Conservation (phyloP, 306 rosid genomes). For the Oemleria cerasiformis region DNA sequence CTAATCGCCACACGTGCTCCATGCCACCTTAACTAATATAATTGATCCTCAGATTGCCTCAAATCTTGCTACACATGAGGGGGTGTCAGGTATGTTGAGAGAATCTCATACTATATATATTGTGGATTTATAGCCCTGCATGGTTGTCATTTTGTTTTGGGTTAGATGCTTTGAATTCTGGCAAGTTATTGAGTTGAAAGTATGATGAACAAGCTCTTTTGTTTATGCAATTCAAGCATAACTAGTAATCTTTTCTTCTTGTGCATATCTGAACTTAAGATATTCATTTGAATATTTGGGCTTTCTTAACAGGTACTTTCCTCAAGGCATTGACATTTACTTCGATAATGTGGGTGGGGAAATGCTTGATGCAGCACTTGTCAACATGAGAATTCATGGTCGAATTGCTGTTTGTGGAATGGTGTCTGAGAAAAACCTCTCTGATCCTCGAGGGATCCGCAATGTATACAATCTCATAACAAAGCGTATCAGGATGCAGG, state of each 20-base stretch:
- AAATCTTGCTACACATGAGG: not conserved
- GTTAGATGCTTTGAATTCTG: no score
- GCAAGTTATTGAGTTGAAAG: no score
- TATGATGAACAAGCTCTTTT: no score
- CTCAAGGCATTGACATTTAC: slow-evolving; percentile 55
- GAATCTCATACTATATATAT: no score
- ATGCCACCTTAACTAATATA: no score
- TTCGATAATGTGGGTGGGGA: slow-evolving; percentile 59
- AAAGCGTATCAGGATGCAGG: slow-evolving; percentile 43
- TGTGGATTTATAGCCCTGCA: no score
- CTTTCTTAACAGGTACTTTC: slow-evolving; percentile 33
- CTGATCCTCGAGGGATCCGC: slow-evolving; percentile 30
- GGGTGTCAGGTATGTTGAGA: not conserved
- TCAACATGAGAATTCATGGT: slow-evolving; percentile 46
- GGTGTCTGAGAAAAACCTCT: slow-evolving; percentile 43
- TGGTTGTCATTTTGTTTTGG: no score
- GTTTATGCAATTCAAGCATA: no score
- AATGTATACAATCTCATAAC: slow-evolving; percentile 31
- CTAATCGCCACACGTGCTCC: no score
- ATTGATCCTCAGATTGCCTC: not conserved
- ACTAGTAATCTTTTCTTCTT: no score
- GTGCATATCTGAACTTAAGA: no score
- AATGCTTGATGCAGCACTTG: slow-evolving; percentile 50
- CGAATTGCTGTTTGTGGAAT: slow-evolving; percentile 50
- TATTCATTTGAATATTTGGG: not conserved